These are phyloP conservation scores for Bryum argenteum DNA, from an alignment of 225 moss, liverwort and hornwort genomes.

Conservation along the genomic window DNA sequence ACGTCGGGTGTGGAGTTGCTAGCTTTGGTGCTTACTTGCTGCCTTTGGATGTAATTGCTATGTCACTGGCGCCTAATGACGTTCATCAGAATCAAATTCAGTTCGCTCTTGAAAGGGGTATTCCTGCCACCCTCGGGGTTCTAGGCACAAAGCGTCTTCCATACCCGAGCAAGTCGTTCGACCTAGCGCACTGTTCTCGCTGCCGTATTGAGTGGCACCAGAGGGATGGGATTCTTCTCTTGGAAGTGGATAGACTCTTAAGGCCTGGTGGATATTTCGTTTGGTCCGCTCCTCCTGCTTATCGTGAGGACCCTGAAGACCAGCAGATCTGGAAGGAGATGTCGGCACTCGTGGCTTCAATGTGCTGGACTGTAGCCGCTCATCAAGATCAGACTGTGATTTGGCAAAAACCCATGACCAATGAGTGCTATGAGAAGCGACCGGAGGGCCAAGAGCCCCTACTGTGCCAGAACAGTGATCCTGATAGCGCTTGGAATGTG, in stretches of 20 bases:
- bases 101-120: slow-evolving; percentile 96
- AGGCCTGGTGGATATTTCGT: slow-evolving; percentile 96
- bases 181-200: slow-evolving; percentile 96
- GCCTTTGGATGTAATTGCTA: slow-evolving; percentile 79
- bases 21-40: slow-evolving; percentile 95
- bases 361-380: slow-evolving; percentile 95
- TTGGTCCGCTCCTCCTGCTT: slow-evolving; percentile 97
- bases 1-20: slow-evolving; percentile 97
- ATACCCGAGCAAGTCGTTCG: slow-evolving; percentile 95
- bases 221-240: slow-evolving; percentile 89
- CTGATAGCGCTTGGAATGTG: slow-evolving; percentile 79
- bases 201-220: slow-evolving; percentile 98
- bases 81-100: slow-evolving; percentile 98
- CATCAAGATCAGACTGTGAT: slow-evolving; percentile 95
- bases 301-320: slow-evolving; percentile 67
- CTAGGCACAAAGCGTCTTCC: slow-evolving; percentile 89
- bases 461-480: slow-evolving; percentile 71
- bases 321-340: slow-evolving; percentile 84
- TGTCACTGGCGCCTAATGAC: slow-evolving; percentile 97
- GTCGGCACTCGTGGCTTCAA: slow-evolving; percentile 73
- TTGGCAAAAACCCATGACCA: slow-evolving; percentile 84
- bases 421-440: slow-evolving; percentile 88
- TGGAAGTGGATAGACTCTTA: slow-evolving; percentile 91
- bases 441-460: slow-evolving; percentile 73
- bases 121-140: slow-evolving; percentile 95